Base-by-base conservation (phyloP, 2,329 filamentous ascomycete species). In the Epichloe amarillans region DNA sequence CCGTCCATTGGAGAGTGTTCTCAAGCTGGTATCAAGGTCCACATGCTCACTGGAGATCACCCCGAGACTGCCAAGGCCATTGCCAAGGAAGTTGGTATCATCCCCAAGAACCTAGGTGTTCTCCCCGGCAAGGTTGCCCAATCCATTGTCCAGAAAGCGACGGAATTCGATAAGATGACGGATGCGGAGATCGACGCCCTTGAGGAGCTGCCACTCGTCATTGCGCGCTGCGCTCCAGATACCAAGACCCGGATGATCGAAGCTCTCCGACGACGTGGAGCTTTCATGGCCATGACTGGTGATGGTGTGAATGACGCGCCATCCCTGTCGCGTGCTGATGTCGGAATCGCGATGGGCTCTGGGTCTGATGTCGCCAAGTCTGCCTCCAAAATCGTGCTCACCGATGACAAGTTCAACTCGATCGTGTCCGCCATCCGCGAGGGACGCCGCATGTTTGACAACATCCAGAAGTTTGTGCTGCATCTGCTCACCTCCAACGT, bases 171-270 rank as follows among this genome's bases (percentile, higher is more conserved):
- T 64, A 81, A 80, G 54, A 73, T 94, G 55, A 78, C 77, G 0
- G 84, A 93, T 45, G 79, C 73, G 0, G 79, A 93, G 64, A 86
- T 94, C 50, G 88, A 95, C 56, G 72, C 74, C 0, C 71, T 94
- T 15, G 82, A 84, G 4, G 80, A 88, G 40, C 71, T 94, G 2
- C 88, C 88, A 2, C 72, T 91, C 1, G 88, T 94, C 8, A 83
- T 94, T 53, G 88, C 88, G 38, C 83, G 88, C 38, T 94, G 88
- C 62, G 85, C 86, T 1, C 88, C 89, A 0, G 80, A 86, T 53
- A 94, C 88, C 39, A 95, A 95, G 69, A 88, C 88, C 4, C 82
- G 87, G 53, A 94, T 95, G 88, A 90, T 95, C 48, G 86, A 90
- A 58, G 88, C 88, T 5, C 77, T 95, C 15, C 86, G 90, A 56